Evolutionary conservation across 768 basidiomycete genomes (phyloP).

Genomic region (Tephrocybe sp.): DNA sequence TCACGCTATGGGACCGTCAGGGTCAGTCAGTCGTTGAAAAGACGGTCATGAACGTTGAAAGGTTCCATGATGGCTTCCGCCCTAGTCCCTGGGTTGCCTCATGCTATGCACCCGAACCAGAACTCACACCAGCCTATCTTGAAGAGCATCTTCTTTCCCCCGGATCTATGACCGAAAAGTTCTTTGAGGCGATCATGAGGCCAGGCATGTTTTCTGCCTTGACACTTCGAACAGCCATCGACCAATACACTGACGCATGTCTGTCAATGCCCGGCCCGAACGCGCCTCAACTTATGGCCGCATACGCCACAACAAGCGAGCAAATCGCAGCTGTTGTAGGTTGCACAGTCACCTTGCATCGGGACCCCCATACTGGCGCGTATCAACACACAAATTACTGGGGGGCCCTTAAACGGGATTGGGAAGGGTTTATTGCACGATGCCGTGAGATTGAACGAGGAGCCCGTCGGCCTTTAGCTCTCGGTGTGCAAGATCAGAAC

Average conservation of each 20-base stretch:
- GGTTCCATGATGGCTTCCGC: conserved; percentile 28
- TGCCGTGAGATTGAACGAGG: conserved; percentile 89
- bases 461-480: conserved; percentile 74
- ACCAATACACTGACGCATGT: conserved; percentile 75
- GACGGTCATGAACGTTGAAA: conserved; percentile 42
- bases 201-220: conserved; percentile 86
- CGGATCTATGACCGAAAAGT: conserved; percentile 74
- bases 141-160: conserved; percentile 75
- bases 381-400: conserved; percentile 77
- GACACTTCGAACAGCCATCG: conserved; percentile 78
- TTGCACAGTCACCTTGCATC: conserved; percentile 72
- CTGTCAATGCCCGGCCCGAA: conserved; percentile 59
- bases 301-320: conserved; percentile 67
- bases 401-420: conserved; percentile 84
- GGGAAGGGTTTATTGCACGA: conserved; percentile 93
- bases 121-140: conserved; percentile 82
- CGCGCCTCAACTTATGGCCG: conserved; percentile 54
- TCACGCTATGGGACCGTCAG: conserved; percentile 79
- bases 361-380: conserved; percentile 76
- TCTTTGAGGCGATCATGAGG: conserved; percentile 78
- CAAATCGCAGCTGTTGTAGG: conserved; percentile 85
- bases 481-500: conserved; percentile 45
- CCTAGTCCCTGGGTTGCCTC: conserved; percentile 50
- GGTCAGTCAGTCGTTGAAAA: conserved; percentile 70
- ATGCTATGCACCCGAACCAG: conserved; percentile 65